Evolutionary conservation across 2,329 filamentous ascomycete species (phyloP), one percentile per base, ranked within the genome.

Genomic region (Xylaria sp.): DNA sequence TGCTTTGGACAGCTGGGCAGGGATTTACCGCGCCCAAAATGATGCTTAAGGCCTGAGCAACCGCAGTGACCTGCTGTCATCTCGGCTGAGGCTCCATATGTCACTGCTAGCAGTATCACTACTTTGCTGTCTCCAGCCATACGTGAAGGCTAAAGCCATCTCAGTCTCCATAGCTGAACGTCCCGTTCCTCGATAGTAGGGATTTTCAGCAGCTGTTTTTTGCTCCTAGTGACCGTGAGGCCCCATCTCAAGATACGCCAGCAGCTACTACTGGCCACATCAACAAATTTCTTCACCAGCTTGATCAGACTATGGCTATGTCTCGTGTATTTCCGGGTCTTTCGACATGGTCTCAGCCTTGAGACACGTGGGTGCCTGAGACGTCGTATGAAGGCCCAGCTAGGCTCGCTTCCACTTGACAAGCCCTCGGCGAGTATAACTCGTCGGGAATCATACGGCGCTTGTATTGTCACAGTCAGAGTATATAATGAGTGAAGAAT

Each of bases 351-450:
- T 51, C 25, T 64, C 43, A 39, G 49, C 25, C 64, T 61, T 18
- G 39, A 65, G 20, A 62, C 68, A 70, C 62, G 58, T 68, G 65
- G 65, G 65, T 49, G 58, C 62, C 43, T 39, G 54, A 66, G 51
- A 65, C 36, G 20, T 46, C 68, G 41, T 58, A 48, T 36, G 51
- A 28, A 25, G 33, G 41, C 28, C 46, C 28, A 63, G 51, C 61
- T 56, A 7, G n/a, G 33, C 36, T 54, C 31, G 39, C 36, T 49
- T 63, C 18, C 18, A n/a, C 10, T 18, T 20, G 13, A 12, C 56
- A 13, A 12, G 18, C 10, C 12, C 28, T 28, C 20, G 56, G 8
- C n/a, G 48, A 31, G 46, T 51, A 55, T 23, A 43, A 36, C 36
- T 36, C 28, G 25, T 57, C 46, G 18, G 51, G 48, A 7, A 10